These are phyloP conservation scores for Luzula sylvatica DNA, from an alignment of 176 grass and related monocot genomes.

Conservation along the genomic window DNA sequence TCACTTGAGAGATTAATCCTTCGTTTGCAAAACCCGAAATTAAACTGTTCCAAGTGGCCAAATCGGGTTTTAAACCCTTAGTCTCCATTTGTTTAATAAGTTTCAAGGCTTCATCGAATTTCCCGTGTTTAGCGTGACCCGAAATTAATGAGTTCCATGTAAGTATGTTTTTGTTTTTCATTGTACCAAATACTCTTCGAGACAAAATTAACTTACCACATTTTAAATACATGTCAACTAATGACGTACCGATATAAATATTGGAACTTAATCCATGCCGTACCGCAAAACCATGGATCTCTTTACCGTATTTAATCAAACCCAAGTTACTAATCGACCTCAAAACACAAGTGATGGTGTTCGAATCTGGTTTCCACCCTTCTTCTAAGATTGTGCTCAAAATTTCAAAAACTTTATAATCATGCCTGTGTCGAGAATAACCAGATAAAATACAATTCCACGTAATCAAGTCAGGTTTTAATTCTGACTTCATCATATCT, in stretches of 20 bases:
- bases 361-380: conserved; percentile 35
- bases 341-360: conserved; percentile 49
- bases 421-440: conserved; percentile 40
- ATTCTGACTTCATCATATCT: conserved; percentile 32
- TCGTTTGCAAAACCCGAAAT: conserved; percentile 59
- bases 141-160: conserved; percentile 79
- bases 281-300: conserved; percentile 53
- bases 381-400: conserved; percentile 29
- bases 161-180: conserved; percentile 49
- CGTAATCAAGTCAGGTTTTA: conserved; percentile 40
- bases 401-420: conserved; percentile 33
- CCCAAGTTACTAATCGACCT: conserved; percentile 39
- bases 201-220: conserved; percentile 39
- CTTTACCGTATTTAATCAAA: conserved; percentile 31
- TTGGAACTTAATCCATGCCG: conserved; percentile 33
- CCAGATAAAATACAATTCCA: conserved; percentile 78
- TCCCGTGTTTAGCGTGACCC: conserved; percentile 32
- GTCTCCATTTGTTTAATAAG: conserved; percentile 55
- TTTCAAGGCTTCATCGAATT: conserved; percentile 38
- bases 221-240: conserved; percentile 69
- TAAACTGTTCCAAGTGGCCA: conserved; percentile 77
- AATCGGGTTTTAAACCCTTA: conserved; percentile 43
- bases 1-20: conserved; percentile 43
- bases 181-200: conserved; percentile 37
- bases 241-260: conserved; percentile 51